phyloP scores from a whole-genome alignment of 2,329 filamentous ascomycete species.

The Penicillium sp. region DNA sequence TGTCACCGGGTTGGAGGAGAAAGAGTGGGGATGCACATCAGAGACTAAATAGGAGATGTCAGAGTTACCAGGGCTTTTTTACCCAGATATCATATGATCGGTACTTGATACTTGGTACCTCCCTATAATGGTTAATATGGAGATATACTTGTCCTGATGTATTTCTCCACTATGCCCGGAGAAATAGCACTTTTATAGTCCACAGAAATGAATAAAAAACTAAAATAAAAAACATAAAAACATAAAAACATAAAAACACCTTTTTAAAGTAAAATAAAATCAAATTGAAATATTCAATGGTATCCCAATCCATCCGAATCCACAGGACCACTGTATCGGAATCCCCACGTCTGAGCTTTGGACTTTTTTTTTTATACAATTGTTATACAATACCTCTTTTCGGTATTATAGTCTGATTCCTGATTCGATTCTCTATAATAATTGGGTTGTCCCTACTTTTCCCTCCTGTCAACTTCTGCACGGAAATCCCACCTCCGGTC shows the following conservation, averaged over 20 bases:
- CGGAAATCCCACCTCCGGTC: not conserved
- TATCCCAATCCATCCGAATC: not conserved
- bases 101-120: slow-evolving; percentile 7
- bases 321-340: slow-evolving; percentile 6
- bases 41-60: not conserved
- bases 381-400: not conserved
- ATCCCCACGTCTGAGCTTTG: slow-evolving; percentile 6
- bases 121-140: not conserved
- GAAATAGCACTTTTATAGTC: not conserved
- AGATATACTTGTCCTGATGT: not conserved
- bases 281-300: not conserved
- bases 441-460: not conserved
- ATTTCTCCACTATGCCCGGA: not conserved
- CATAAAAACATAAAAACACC: not conserved
- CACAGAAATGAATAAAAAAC: not conserved
- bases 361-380: not conserved
- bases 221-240: not conserved
- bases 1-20: not conserved
- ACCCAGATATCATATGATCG: not conserved
- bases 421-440: slow-evolving; percentile 3
- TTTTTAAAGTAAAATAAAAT: not conserved
- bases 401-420: not conserved
- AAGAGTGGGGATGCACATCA: not conserved
- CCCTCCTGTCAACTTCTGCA: slow-evolving; percentile 9
- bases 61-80: not conserved